Percentiles rank a stretch among this genome's conserved stretches.
These are phyloP conservation scores for Circinella minor DNA, from an alignment of 371 early-diverging fungal genomes.

Conservation along the genomic window DNA sequence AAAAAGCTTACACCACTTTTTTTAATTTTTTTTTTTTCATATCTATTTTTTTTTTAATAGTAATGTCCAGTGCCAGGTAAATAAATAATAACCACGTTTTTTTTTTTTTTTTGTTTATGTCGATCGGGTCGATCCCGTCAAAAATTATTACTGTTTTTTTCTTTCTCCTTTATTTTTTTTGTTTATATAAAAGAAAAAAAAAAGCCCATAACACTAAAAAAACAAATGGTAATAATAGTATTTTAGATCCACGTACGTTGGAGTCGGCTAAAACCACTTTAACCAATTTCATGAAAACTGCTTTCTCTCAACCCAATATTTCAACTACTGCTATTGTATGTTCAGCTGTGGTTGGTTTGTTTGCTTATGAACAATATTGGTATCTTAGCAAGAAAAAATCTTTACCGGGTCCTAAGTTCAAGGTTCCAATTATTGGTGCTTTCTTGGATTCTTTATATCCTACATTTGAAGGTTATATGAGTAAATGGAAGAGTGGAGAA, in stretches of 20 bases:
- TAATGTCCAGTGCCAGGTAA: slow-evolving; percentile 3
- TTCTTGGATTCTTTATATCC: slow-evolving; percentile 58
- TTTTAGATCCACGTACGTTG: slow-evolving; percentile 51
- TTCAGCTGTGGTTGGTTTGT: slow-evolving; percentile 48
- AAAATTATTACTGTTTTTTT: not conserved
- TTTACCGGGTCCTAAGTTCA: slow-evolving; percentile 53
- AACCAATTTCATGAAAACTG: slow-evolving; percentile 39
- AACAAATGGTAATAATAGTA: slow-evolving; percentile 19
- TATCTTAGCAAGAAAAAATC: slow-evolving; percentile 55
- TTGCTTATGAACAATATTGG: slow-evolving; percentile 56
- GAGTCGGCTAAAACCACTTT: slow-evolving; percentile 50
- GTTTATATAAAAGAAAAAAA: too few species aligned
- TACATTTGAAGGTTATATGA: slow-evolving; percentile 59
- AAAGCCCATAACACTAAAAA: too few species aligned
- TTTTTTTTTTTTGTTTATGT: too few species aligned
- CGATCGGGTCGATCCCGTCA: slow-evolving; percentile 3
- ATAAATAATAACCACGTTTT: not conserved
- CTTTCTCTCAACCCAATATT: slow-evolving; percentile 34
- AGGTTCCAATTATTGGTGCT: slow-evolving; percentile 59
- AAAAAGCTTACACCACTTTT: not conserved
- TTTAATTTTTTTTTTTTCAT: not conserved
- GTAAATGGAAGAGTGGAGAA: slow-evolving; percentile 60
- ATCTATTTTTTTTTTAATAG: not conserved
- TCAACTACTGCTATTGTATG: slow-evolving; percentile 49
- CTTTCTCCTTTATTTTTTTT: too few species aligned